Percentiles rank a stretch among this genome's conserved stretches.
Evolutionary conservation across 2,329 filamentous ascomycete species (phyloP).

Genomic region (Bisporella sp.): DNA sequence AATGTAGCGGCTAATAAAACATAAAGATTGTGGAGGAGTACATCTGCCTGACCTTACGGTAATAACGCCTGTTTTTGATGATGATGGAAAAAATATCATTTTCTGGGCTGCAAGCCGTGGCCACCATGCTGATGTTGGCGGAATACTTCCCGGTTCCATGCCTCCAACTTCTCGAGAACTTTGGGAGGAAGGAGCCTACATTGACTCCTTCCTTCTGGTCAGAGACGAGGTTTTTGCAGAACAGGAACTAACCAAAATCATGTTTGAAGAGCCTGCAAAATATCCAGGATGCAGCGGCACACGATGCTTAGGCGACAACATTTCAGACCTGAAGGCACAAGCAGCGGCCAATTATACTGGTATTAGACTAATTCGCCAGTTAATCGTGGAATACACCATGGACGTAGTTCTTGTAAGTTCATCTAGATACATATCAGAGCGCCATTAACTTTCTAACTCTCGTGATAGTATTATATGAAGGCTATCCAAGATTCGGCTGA

Average conservation of each 20-base stretch:
- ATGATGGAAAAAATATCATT: slow-evolving; percentile 52
- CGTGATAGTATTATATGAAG: slow-evolving; percentile 44
- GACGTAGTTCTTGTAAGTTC: slow-evolving; percentile 45
- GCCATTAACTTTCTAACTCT: too few relatives aligned
- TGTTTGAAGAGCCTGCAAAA: slow-evolving; percentile 60
- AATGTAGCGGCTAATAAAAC: neutral
- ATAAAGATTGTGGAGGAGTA: slow-evolving; percentile 50
- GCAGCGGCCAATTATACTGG: slow-evolving; percentile 75
- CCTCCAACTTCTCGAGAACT: slow-evolving; percentile 63
- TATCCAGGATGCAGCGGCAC: slow-evolving; percentile 71
- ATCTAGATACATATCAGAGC: too few relatives aligned
- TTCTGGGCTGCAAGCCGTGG: slow-evolving; percentile 80
- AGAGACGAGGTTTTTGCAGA: slow-evolving; percentile 71
- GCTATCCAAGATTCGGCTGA: slow-evolving; percentile 75
- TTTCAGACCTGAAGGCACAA: slow-evolving; percentile 66
- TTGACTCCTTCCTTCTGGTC: slow-evolving; percentile 61
- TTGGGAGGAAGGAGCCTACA: slow-evolving; percentile 55
- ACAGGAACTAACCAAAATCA: slow-evolving; percentile 59
- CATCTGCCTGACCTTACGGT: slow-evolving; percentile 77
- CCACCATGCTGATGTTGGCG: slow-evolving; percentile 78
- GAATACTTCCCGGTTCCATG: slow-evolving; percentile 75
- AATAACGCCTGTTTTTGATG: slow-evolving; percentile 67
- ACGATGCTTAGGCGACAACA: slow-evolving; percentile 49
- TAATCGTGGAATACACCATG: slow-evolving; percentile 70
- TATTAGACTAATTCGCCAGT: slow-evolving; percentile 62